These are phyloP conservation scores for Quercus lobata DNA, from an alignment of 331 rosid species.

Conservation along the genomic window DNA sequence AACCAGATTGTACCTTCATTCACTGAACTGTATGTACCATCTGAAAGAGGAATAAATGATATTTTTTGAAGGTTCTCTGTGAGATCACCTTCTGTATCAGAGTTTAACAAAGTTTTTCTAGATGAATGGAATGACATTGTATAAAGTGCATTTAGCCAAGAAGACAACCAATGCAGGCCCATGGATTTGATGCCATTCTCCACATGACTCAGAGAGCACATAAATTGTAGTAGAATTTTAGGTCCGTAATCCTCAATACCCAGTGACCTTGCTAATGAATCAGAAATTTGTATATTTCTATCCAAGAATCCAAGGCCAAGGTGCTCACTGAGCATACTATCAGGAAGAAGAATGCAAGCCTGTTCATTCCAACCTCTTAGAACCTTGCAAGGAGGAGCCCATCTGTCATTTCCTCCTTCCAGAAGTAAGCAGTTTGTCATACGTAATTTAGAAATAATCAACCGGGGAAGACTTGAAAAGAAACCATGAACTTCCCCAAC, in stretches of 20 bases:
- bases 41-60: slow-evolving; percentile 82
- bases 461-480: no score
- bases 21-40: slow-evolving; percentile 75
- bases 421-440: no score
- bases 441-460: no score
- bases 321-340: slow-evolving; percentile 52
- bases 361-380: slow-evolving; percentile 91
- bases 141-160: slow-evolving; percentile 57
- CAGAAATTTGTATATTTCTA: slow-evolving; percentile 50
- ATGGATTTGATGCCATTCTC: slow-evolving; percentile 43
- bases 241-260: slow-evolving; percentile 90
- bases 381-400: no score
- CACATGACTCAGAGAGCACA: slow-evolving; percentile 48
- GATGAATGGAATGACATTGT: slow-evolving; percentile 43
- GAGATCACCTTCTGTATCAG: slow-evolving; percentile 42
- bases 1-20: slow-evolving; percentile 84
- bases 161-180: slow-evolving; percentile 75
- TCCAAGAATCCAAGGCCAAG: slow-evolving; percentile 86
- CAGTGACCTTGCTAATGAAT: slow-evolving; percentile 65
- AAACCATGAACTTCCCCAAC: no score
- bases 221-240: slow-evolving; percentile 52
- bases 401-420: no score
- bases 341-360: slow-evolving; percentile 64
- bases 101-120: slow-evolving; percentile 29
- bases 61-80: slow-evolving; percentile 41